These are phyloP conservation scores for Pseudopithomyces chartarum DNA, from an alignment of 2,329 filamentous ascomycete genomes.

Conservation along the genomic window DNA sequence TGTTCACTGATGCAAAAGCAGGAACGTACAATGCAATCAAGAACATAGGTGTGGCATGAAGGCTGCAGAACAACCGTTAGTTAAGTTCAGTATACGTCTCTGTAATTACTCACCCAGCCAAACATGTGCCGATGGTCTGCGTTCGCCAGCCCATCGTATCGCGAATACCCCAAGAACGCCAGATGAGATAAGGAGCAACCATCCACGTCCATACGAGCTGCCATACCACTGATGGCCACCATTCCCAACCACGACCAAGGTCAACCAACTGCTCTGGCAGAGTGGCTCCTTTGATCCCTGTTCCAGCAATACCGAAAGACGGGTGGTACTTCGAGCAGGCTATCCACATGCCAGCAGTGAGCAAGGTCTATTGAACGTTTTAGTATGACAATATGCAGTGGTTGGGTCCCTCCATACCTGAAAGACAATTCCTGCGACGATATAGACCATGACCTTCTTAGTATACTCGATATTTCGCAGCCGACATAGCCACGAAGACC, in stretches of 20 bases:
- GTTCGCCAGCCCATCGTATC: conserved; percentile 24
- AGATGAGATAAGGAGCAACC: conserved; percentile 21
- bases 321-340: conserved; percentile 24
- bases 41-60: conserved; percentile 27
- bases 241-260: conserved; percentile 25
- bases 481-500: conserved; percentile 7
- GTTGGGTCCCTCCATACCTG: conserved; percentile 2
- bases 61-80: conserved; percentile 9
- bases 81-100: not conserved
- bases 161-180: conserved; percentile 17
- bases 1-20: conserved; percentile 18
- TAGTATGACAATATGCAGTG: not conserved
- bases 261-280: conserved; percentile 21
- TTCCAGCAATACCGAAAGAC: conserved; percentile 17
- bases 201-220: conserved; percentile 27
- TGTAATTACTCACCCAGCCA: conserved; percentile 16
- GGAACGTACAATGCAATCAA: conserved; percentile 21
- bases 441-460: conserved; percentile 9
- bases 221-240: conserved; percentile 24
- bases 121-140: conserved; percentile 23
- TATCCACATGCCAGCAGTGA: conserved; percentile 17
- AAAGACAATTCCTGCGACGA: conserved; percentile 6
- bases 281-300: conserved; percentile 16
- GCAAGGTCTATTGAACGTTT: conserved; percentile 1
- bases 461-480: not conserved